Evolutionary conservation across 306 rosid species (phyloP), one percentile per base, ranked within the genome.

Genomic region (Amphicarpaea edgeworthii): DNA sequence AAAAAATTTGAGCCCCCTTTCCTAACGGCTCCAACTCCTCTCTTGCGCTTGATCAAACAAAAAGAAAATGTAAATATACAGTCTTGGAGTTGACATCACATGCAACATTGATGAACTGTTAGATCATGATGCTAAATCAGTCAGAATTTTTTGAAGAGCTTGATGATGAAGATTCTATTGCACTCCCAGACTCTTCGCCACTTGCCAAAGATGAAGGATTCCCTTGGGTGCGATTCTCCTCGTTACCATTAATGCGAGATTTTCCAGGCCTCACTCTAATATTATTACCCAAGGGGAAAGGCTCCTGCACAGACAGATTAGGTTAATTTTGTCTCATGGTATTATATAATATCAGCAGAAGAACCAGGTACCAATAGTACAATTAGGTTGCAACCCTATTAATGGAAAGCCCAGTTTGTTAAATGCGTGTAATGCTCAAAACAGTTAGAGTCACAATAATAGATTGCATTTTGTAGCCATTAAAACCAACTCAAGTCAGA

Each of bases 261-360:
- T 84, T 92, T 78, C 96, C 91, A 10, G 88, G 84, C 73, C 97
- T 89, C 47, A 84, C 68, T 63, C 97, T 81, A 68, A 92, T 75
- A 73, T 83, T 85, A 70, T 77, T 67, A 21, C 96, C 97, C 91
- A 92, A 84, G 68, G 97, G 97, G 62, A 92, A 92, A 63, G 97
- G 97, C 79, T 92, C 96, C 97, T 92, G 81, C 73, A 72, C 55
- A 54, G 45, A 63, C 59, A 82, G 79, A 57, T 46, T 3, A 21
- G 17, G 60, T 59, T 76, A 76, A 57, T 72, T 43, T 55, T 57
- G 26, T 53, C 40, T 19, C 9, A 8, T 12, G 75, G 16, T 47
- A 63, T 55, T 47, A 63, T 55, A 72, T 28, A 28, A 53, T 34
- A 46, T 68, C 68, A 77, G 60, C 47, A 69, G 14, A 69, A 68